Conservation (phyloP, 2,329 filamentous ascomycete species). For the Alternaria longipes region DNA sequence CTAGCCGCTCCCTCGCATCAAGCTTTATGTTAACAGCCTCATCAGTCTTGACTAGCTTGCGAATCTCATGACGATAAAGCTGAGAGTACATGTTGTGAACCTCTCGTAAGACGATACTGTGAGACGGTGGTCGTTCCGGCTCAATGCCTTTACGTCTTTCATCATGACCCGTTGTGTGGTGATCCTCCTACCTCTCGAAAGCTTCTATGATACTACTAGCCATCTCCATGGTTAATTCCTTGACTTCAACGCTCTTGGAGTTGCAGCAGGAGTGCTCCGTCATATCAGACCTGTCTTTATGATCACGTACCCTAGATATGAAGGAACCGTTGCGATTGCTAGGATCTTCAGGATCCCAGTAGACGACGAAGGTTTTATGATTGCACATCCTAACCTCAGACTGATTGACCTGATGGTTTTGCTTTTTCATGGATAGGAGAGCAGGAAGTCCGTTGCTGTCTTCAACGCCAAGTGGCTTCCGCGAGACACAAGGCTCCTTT, state of each 20-base stretch:
- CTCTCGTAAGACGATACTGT: constrained; percentile 1
- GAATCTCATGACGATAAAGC: neutral
- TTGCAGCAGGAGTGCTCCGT: neutral
- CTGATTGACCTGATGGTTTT: neutral
- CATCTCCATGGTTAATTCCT: neutral
- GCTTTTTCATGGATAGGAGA: neutral
- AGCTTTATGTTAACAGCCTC: neutral
- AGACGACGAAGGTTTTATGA: constrained; percentile 10
- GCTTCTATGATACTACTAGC: constrained; percentile 2
- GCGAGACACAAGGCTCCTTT: neutral
- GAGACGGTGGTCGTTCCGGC: neutral
- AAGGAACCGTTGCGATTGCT: constrained; percentile 14
- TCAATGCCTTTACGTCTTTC: neutral
- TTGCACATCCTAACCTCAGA: constrained; percentile 10
- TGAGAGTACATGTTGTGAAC: constrained; percentile 11
- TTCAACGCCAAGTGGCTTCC: neutral
- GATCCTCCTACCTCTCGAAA: constrained; percentile 3
- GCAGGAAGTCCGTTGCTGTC: neutral
- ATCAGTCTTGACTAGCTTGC: constrained; percentile 1
- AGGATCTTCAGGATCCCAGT: constrained; percentile 13
- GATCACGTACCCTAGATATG: neutral
- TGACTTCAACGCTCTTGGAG: neutral
- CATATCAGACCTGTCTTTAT: neutral
- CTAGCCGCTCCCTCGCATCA: neutral
- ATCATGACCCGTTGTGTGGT: neutral